These are phyloP conservation scores for Ogataea nitratoaversa DNA, from an alignment of 805 yeast species.

Conservation along the genomic window DNA sequence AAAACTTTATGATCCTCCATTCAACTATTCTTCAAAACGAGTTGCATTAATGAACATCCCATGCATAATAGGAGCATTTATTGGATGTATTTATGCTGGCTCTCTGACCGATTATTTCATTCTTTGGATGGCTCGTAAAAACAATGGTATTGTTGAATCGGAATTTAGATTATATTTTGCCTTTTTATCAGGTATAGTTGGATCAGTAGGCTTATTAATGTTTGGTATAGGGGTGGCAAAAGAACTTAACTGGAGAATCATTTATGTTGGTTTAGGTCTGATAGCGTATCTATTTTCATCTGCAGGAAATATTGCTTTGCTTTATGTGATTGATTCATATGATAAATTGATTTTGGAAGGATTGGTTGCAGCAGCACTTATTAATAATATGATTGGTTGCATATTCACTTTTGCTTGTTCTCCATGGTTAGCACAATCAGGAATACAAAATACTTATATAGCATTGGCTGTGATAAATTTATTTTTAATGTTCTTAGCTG, in stretches of 20 bases:
- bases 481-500: slow-evolving; percentile 46
- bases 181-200: slow-evolving; percentile 51
- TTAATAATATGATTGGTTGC: slow-evolving; percentile 60
- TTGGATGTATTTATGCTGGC: slow-evolving; percentile 67
- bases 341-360: slow-evolving; percentile 64
- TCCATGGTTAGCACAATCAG: slow-evolving; percentile 52
- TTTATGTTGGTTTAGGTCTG: slow-evolving; percentile 58
- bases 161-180: slow-evolving; percentile 59
- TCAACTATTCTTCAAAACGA: slow-evolving; percentile 54
- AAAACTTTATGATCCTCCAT: slow-evolving; percentile 56
- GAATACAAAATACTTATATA: slow-evolving; percentile 56
- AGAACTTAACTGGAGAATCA: slow-evolving; percentile 45
- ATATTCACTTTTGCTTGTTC: slow-evolving; percentile 66
- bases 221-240: slow-evolving; percentile 64
- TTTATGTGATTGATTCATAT: slow-evolving; percentile 62
- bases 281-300: slow-evolving; percentile 68
- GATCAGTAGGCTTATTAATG: slow-evolving; percentile 58
- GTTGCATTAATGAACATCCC: slow-evolving; percentile 82
- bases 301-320: slow-evolving; percentile 63
- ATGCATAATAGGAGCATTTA: slow-evolving; percentile 55
- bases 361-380: slow-evolving; percentile 60
- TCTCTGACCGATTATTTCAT: slow-evolving; percentile 59
- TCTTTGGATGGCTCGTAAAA: slow-evolving; percentile 58
- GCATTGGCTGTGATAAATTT: slow-evolving; percentile 58
- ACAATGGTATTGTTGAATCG: slow-evolving; percentile 58